Base-by-base conservation (phyloP, 108 stramenopile species). In the Skeletonema grethae region DNA sequence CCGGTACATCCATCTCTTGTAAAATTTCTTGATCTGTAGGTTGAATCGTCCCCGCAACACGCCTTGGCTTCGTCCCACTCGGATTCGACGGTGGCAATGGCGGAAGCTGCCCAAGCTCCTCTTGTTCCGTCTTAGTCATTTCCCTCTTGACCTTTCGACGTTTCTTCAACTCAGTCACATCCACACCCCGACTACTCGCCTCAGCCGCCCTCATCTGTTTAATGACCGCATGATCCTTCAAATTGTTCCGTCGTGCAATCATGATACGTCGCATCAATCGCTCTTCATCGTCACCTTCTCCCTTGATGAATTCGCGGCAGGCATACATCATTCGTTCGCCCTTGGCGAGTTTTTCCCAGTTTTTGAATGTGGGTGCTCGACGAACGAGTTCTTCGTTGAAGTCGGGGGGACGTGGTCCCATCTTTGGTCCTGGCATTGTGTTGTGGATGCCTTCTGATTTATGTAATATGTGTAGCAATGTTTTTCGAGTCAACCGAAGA, bases 221-320 rank as follows among this genome's bases (percentile, higher is more conserved):
- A 65, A 95, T 70, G 13, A 74, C 57, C 5, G 73, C 85, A 63
- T 95, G 94, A 77, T 93, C 94, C 31, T 84, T 75, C 16, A 95
- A 55, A 67, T 95, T 95, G 77, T 93, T 93, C 35, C 94, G 82
- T 39, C 91, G 73, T 5, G 94, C 94, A 82, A 95, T 95, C 94
- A 95, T 95, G 58, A 95, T 91, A 30, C 94, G 88, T 39, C 94
- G 84, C 92, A 95, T 91, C 59, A 95, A 73, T 18, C 94, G 86
- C 75, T 95, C 94, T 69, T 95, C 94, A 58, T 95, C 94, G 34
- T 93, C 89, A 12, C 53, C 86, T 6, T 81, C 63, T n/a, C 89
- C 94, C 71, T 93, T 93, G 76, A 83, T 50, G 67, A 93, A 95
- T 24, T 90, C 85, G 2, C 91, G 85, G 76, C 92, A 93, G 36